Base-by-base conservation (phyloP, 2,329 filamentous ascomycete species). In the Trichophyton equinum region DNA sequence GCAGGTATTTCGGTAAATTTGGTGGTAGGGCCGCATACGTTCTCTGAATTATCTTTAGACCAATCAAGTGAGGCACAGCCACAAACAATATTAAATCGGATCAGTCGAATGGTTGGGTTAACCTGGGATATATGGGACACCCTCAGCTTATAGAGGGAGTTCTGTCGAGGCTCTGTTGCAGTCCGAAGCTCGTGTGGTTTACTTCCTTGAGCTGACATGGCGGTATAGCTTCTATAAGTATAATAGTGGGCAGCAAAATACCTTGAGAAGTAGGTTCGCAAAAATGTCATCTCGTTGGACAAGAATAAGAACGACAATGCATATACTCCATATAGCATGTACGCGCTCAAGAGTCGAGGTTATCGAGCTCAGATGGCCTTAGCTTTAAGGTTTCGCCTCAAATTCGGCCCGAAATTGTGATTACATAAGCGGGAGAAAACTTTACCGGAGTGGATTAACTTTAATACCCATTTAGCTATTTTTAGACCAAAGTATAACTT, bases 141-240 rank as follows among this genome's bases (percentile, higher is more conserved):
- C 2, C 76, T 79, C 15, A 90, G 86, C 2, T 75, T 74, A 70
- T 89, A 81, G 5, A 91, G 74, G 15, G 81, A 82, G 63, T 81
- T 75, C 62, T 87, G 83, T 61, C 90, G 84, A 47, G 86, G 88
- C 69, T 94, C 87, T 44, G 80, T 74, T 2, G 87, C 85, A 9
- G 90, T 95, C 59, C 89, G 82, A 65, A 90, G 82, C 62, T 87
- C 77, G 68, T 94, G 89, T 20, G 76, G 75, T 53, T 75, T 68
- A 15, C 61, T 60, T 13, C 38, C n/a, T n/a, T 38, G 53, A 27
- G 13, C 11, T 13, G 20, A 27, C 46, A 25, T 25, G 8, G 46
- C 30, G 11, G 13, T 20, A n/a, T n/a, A 44, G n/a, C 40, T 44
- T n/a, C 11, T 47, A 47, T 20, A 18, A 11, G 46, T 51, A 51